These are phyloP conservation scores for Physaria fendleri DNA, from an alignment of 345 rosid species.

Conservation along the genomic window DNA sequence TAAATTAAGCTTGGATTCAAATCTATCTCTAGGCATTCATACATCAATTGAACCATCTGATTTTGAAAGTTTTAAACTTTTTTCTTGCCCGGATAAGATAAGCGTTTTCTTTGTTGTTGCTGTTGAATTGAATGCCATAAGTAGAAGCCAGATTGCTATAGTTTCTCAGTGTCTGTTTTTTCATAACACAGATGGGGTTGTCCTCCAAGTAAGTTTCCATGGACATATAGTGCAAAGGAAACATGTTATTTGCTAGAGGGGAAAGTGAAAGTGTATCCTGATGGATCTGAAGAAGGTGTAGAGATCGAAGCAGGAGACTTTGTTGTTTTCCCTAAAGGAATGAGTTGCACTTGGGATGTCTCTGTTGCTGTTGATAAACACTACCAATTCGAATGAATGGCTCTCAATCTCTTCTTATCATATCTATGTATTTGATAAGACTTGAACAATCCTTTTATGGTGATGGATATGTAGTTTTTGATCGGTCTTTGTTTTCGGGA, in stretches of 20 bases:
- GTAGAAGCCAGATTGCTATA: background rate
- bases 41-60: background rate
- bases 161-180: background rate
- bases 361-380: conserved; percentile 81
- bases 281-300: conserved; percentile 56
- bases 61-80: background rate
- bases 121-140: background rate
- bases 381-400: conserved; percentile 53
- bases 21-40: too few relatives aligned
- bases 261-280: conserved; percentile 72
- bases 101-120: background rate
- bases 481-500: background rate
- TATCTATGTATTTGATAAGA: background rate
- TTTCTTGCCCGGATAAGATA: background rate
- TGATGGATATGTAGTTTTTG: background rate
- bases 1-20: too few relatives aligned
- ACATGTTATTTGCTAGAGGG: conserved; percentile 72
- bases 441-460: background rate
- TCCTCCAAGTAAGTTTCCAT: conserved; percentile 88
- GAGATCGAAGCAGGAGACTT: conserved; percentile 79
- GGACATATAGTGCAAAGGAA: conserved; percentile 73
- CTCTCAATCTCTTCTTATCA: background rate
- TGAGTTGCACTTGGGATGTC: conserved; percentile 97
- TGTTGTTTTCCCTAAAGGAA: conserved; percentile 80
- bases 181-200: conserved; percentile 76